These are phyloP conservation scores for Ophiostoma tasmaniense DNA, from an alignment of 2,329 filamentous ascomycete genomes.

Conservation along the genomic window DNA sequence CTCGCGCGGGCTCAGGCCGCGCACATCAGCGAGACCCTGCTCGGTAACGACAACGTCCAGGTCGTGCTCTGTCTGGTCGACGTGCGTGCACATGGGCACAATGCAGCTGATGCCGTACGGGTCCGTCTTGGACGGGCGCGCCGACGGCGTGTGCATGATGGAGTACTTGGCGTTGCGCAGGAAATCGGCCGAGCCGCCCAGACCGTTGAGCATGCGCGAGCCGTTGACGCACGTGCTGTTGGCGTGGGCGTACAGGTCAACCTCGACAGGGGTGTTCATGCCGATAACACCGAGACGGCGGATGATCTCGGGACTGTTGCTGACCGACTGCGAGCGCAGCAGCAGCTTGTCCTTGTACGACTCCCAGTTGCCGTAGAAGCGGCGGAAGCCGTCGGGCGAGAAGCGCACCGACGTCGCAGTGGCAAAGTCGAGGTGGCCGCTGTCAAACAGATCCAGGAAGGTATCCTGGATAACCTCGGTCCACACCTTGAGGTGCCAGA, in stretches of 20 bases:
- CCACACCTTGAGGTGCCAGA: conserved; percentile 84
- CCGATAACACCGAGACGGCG: conserved; percentile 77
- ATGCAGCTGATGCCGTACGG: conserved; percentile 77
- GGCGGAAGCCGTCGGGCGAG: conserved; percentile 82
- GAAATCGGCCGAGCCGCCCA: conserved; percentile 77
- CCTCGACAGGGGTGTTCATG: conserved; percentile 92
- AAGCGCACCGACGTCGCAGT: conserved; percentile 86
- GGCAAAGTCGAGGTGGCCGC: conserved; percentile 77
- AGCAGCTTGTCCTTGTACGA: conserved; percentile 72
- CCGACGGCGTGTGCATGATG: conserved; percentile 83
- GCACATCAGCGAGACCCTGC: conserved; percentile 73
- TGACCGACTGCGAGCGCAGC: conserved; percentile 78
- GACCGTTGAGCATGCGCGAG: conserved; percentile 76
- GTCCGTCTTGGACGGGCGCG: conserved; percentile 72
- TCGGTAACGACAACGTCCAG: conserved; percentile 77
- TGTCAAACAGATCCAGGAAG: conserved; percentile 88
- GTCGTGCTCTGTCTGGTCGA: conserved; percentile 90
- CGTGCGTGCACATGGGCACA: conserved; percentile 87
- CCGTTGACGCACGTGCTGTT: conserved; percentile 89
- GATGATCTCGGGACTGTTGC: conserved; percentile 87
- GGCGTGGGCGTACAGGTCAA: conserved; percentile 90
- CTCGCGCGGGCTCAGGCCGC: conserved; percentile 71
- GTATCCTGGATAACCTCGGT: conserved; percentile 89
- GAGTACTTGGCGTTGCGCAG: conserved; percentile 70
- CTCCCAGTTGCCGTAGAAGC: conserved; percentile 83